Evolutionary conservation across 495 filamentous ascomycete species (phyloP).

Genomic region (Trypethelium eluteriae): DNA sequence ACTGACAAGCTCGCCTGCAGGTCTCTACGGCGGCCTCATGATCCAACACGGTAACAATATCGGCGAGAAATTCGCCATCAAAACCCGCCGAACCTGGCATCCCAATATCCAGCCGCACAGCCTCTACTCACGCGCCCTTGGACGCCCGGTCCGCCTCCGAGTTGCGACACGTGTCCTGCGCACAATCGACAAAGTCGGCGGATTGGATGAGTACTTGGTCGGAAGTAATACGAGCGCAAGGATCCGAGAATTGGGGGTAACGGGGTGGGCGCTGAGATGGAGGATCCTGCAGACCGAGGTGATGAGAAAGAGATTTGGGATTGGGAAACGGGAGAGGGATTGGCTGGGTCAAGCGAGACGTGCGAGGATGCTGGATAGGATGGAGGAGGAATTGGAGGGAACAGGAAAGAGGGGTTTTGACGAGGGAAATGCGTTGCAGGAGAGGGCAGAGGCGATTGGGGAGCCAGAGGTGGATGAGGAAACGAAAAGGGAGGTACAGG

Average conservation of each 20-base stretch:
- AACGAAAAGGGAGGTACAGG: constrained; percentile 1
- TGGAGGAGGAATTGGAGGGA: background rate
- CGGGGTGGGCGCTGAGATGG: constrained; percentile 83
- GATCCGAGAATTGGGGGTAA: constrained; percentile 75
- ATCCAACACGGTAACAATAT: constrained; percentile 59
- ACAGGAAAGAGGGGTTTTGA: too few species aligned
- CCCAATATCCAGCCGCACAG: constrained; percentile 79
- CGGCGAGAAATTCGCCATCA: constrained; percentile 83
- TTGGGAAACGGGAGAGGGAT: background rate
- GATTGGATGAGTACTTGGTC: constrained; percentile 83
- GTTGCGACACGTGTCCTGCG: constrained; percentile 69
- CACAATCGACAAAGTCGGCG: constrained; percentile 80
- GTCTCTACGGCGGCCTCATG: constrained; percentile 62
- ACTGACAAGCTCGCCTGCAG: background rate
- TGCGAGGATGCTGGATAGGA: background rate
- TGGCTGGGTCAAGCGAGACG: background rate
- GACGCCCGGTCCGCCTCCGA: constrained; percentile 58
- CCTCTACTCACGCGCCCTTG: constrained; percentile 61
- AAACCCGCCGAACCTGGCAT: constrained; percentile 77
- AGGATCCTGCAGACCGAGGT: constrained; percentile 65
- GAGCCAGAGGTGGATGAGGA: background rate
- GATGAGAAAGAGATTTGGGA: constrained; percentile 51
- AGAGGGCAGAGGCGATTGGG: background rate
- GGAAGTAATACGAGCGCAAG: constrained; percentile 57
- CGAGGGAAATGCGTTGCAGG: background rate